Evolutionary conservation across 2,329 filamentous ascomycete species (phyloP).

Genomic region (Scytalidium lignicola): DNA sequence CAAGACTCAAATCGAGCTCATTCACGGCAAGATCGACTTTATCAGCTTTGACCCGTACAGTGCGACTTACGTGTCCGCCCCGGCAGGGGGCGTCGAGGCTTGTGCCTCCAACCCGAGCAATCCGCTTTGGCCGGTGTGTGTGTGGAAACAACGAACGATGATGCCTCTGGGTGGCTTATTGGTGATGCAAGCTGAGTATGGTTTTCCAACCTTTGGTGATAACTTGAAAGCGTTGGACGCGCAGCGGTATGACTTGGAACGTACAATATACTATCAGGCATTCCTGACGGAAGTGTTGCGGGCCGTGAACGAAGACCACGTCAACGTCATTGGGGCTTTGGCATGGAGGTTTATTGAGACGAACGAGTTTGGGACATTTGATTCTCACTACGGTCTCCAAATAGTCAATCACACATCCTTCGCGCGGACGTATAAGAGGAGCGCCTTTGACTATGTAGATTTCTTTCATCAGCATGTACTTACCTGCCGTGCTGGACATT

Average conservation of each 20-base stretch:
- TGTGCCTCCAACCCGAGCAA: constrained; percentile 43
- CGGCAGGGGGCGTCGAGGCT: constrained; percentile 37
- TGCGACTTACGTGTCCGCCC: constrained; percentile 44
- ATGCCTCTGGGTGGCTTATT: constrained; percentile 50
- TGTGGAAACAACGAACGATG: constrained; percentile 40
- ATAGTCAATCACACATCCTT: constrained; percentile 1
- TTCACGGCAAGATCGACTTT: constrained; percentile 38
- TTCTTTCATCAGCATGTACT: neutral
- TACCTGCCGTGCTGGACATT: too few species aligned
- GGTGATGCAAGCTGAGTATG: constrained; percentile 49
- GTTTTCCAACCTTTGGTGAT: constrained; percentile 49
- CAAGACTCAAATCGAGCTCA: neutral
- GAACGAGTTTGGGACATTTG: constrained; percentile 28
- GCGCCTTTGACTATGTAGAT: constrained; percentile 2
- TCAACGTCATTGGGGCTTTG: constrained; percentile 38
- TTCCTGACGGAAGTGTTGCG: constrained; percentile 41
- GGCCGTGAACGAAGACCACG: constrained; percentile 40
- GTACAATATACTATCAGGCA: constrained; percentile 39
- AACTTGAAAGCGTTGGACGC: constrained; percentile 34
- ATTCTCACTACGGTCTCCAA: neutral
- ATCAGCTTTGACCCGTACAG: constrained; percentile 54
- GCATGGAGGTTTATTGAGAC: constrained; percentile 37
- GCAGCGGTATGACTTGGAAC: constrained; percentile 39
- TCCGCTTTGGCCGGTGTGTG: constrained; percentile 44
- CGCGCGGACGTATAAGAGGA: constrained; percentile 2